Conservation (phyloP, 768 basidiomycete genomes). For the Pleurotus tuoliensis region DNA sequence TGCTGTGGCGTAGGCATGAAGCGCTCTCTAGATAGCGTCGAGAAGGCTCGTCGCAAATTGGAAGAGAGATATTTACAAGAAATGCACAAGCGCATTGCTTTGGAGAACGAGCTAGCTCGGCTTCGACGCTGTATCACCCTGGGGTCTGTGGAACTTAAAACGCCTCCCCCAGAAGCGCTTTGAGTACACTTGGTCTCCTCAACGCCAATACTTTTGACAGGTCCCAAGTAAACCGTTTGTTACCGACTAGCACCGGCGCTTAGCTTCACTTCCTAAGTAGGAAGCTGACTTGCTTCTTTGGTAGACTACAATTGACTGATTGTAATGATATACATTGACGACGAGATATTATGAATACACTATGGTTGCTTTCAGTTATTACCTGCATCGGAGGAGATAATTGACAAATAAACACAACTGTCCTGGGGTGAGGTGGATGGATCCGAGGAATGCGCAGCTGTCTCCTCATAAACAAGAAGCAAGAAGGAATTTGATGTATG, state of each 20-base stretch:
- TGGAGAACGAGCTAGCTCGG: conserved; percentile 10
- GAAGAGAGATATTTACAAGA: conserved; percentile 12
- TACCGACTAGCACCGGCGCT: background rate
- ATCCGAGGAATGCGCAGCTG: background rate
- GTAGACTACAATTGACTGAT: background rate
- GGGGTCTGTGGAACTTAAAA: background rate
- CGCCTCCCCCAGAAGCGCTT: background rate
- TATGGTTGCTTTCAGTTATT: background rate
- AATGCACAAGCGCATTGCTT: conserved; percentile 11
- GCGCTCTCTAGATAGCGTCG: conserved; percentile 10
- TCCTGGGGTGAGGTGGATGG: no score
- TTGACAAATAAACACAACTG: background rate
- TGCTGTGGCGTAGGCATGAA: conserved; percentile 6
- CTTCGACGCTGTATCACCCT: conserved; percentile 7
- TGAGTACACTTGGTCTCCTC: background rate
- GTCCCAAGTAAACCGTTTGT: no score
- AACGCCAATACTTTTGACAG: no score
- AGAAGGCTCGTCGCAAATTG: conserved; percentile 11
- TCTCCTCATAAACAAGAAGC: background rate
- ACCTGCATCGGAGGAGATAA: background rate
- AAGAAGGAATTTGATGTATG: background rate
- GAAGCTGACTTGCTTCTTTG: background rate
- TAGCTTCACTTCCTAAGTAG: background rate
- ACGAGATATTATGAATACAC: background rate
- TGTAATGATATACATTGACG: background rate